A percentile compares a stretch with the other conserved stretches of the same genome.
These are phyloP conservation scores for Beta corolliflora DNA, from an alignment of 179 eudicot genomes.

Conservation along the genomic window DNA sequence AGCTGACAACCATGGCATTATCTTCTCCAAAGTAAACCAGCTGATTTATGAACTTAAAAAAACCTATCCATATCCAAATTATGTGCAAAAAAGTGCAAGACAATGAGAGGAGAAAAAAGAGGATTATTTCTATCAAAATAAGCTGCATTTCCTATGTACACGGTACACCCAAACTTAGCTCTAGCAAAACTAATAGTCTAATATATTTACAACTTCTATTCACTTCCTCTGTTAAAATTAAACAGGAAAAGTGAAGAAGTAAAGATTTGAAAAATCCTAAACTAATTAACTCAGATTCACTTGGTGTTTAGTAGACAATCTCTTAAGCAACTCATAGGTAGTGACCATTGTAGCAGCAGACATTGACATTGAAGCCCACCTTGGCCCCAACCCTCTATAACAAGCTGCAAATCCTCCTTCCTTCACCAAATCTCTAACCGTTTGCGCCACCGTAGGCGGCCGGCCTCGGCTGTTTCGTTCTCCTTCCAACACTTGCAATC, in stretches of 20 bases:
- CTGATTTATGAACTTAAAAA: neutral
- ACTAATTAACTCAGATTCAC: slow-evolving; percentile 11
- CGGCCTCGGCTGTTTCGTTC: slow-evolving; percentile 34
- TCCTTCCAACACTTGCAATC: slow-evolving; percentile 64
- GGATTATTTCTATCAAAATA: neutral
- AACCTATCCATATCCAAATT: neutral
- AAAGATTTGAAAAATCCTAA: slow-evolving; percentile 14
- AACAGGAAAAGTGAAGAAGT: neutral
- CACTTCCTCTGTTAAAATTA: slow-evolving; percentile 8
- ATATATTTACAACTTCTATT: slow-evolving; percentile 21
- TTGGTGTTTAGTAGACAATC: slow-evolving; percentile 61
- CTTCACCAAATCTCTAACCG: slow-evolving; percentile 55
- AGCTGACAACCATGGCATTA: neutral
- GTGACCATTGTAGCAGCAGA: slow-evolving; percentile 88
- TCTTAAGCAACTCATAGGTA: slow-evolving; percentile 77
- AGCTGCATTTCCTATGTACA: slow-evolving; percentile 26
- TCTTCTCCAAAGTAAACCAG: neutral
- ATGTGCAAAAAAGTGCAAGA: neutral
- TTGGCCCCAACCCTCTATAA: slow-evolving; percentile 71
- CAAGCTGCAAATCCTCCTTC: slow-evolving; percentile 78
- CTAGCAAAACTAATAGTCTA: slow-evolving; percentile 5
- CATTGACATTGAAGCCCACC: slow-evolving; percentile 81
- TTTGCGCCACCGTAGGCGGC: slow-evolving; percentile 47
- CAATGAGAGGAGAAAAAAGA: neutral
- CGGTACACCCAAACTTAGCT: slow-evolving; percentile 16